Evolutionary conservation across 106 monocot species (phyloP).

Genomic region (Ottelia alismoides): DNA sequence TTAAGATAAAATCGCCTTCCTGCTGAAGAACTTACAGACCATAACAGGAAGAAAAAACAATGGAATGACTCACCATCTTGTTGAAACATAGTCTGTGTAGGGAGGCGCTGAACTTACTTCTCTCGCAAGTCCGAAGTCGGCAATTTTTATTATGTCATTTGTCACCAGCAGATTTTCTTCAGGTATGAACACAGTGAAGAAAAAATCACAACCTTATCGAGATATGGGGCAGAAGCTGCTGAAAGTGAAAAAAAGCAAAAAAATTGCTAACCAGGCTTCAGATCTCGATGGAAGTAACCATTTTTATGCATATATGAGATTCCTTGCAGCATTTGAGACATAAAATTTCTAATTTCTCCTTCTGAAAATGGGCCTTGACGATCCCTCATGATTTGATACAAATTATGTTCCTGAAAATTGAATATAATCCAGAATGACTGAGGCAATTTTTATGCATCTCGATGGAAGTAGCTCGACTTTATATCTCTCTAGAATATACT

Average conservation of each 20-base stretch:
- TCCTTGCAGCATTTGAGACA: slow-evolving; percentile 76
- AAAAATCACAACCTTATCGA: background rate
- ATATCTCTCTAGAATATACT: slow-evolving; percentile 95
- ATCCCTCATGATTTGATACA: slow-evolving; percentile 73
- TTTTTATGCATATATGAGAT: slow-evolving; percentile 79
- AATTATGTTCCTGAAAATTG: slow-evolving; percentile 85
- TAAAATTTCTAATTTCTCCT: slow-evolving; percentile 50
- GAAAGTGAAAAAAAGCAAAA: background rate
- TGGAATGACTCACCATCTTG: slow-evolving; percentile 60
- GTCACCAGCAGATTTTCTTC: slow-evolving; percentile 79
- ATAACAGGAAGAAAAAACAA: slow-evolving; percentile 7
- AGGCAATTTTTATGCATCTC: too few relatives aligned
- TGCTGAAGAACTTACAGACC: background rate
- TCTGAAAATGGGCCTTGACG: slow-evolving; percentile 39
- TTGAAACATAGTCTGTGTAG: slow-evolving; percentile 97
- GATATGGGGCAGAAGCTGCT: background rate
- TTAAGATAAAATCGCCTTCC: background rate
- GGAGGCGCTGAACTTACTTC: slow-evolving; percentile 77
- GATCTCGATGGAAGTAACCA: slow-evolving; percentile 88
- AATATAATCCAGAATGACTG: too few relatives aligned
- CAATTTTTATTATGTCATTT: slow-evolving; percentile 63
- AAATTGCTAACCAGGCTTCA: slow-evolving; percentile 85
- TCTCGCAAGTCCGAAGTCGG: slow-evolving; percentile 91
- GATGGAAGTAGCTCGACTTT: slow-evolving; percentile 68
- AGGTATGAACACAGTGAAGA: background rate